Conservation (phyloP, 192 early-diverging fungal species). For the Coemansia sp. region DNA sequence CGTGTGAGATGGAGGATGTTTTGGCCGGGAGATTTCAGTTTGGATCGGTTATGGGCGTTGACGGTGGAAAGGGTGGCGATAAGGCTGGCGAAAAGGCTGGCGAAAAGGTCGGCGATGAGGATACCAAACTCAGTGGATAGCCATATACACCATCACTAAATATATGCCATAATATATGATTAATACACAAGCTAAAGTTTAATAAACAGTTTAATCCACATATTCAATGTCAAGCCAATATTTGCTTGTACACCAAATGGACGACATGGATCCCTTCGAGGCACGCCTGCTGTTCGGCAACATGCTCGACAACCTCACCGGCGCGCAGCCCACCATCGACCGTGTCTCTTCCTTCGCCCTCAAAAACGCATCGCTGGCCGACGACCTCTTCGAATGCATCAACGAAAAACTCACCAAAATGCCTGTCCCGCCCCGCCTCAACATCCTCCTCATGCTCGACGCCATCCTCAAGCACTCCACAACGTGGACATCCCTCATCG, state of each 20-base stretch:
- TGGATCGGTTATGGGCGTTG: constrained; percentile 14
- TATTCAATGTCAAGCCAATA: background rate
- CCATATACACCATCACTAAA: no score
- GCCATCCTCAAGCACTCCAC: constrained; percentile 27
- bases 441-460: constrained; percentile 54
- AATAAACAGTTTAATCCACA: no score
- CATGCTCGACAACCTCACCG: constrained; percentile 53
- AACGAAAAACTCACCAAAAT: constrained; percentile 50
- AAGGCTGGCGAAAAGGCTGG: no score
- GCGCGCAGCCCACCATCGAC: constrained; percentile 49
- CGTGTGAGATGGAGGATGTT: constrained; percentile 18
- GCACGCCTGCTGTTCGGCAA: constrained; percentile 54
- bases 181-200: no score
- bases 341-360: constrained; percentile 46
- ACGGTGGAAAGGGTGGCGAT: no score
- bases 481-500: constrained; percentile 41
- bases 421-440: constrained; percentile 45
- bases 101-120: no score
- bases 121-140: no score
- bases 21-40: constrained; percentile 36
- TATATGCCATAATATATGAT: no score
- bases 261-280: constrained; percentile 56
- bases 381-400: constrained; percentile 53
- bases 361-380: constrained; percentile 38
- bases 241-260: constrained; percentile 16